Evolutionary conservation across 441 rosid genomes (phyloP).

Genomic region (California macrophylla): DNA sequence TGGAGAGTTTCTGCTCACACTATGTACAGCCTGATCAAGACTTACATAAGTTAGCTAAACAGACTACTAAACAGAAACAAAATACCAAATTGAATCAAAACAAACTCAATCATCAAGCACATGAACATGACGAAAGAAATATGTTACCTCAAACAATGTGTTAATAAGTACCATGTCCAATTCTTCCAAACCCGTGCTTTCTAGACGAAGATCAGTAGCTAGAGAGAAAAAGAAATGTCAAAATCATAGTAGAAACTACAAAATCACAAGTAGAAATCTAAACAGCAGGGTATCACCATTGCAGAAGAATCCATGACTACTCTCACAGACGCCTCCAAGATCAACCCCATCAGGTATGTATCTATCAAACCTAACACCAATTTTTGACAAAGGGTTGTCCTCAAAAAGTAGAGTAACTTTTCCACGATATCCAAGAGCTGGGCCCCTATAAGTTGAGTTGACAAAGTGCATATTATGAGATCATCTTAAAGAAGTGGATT

Average conservation of each 20-base stretch:
- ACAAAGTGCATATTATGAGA: background rate
- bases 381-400: constrained; percentile 75
- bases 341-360: constrained; percentile 78
- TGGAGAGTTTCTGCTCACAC: constrained; percentile 61
- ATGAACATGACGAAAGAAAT: background rate
- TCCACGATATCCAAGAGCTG: constrained; percentile 67
- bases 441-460: constrained; percentile 50
- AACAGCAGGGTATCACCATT: constrained; percentile 37
- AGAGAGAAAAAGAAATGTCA: constrained; percentile 11
- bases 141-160: constrained; percentile 76
- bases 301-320: constrained; percentile 86
- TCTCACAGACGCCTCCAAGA: constrained; percentile 93
- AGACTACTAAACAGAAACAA: background rate
- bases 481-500: background rate
- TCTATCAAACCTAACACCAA: constrained; percentile 91
- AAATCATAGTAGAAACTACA: constrained; percentile 4
- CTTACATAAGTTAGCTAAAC: background rate
- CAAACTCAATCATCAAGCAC: background rate
- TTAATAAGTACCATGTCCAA: constrained; percentile 65
- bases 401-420: constrained; percentile 84
- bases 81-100: constrained; percentile 7
- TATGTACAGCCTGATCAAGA: constrained; percentile 49
- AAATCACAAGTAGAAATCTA: background rate
- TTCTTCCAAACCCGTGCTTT: constrained; percentile 70
- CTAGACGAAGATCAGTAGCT: constrained; percentile 80